A percentile compares a stretch with the other conserved stretches of the same genome.
phyloP scores from a whole-genome alignment of 2,329 filamentous ascomycete species.

The Thermothelomyces thermophilus region DNA sequence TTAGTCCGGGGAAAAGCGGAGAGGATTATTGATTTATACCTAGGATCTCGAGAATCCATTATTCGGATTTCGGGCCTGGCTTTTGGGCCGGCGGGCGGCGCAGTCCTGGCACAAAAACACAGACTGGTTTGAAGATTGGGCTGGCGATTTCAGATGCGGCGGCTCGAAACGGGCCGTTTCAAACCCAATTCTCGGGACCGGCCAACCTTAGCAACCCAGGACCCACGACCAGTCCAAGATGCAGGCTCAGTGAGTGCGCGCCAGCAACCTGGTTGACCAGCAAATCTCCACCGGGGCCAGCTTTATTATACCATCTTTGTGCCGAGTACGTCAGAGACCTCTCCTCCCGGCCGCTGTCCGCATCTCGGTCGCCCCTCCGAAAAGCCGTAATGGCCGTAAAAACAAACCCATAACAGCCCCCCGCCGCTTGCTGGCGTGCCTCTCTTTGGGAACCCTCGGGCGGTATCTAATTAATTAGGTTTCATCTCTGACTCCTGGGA shows the following conservation, averaged over 20 bases:
- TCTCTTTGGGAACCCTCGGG: too few relatives aligned
- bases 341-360: background rate
- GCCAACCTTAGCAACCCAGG: background rate
- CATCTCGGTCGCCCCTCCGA: background rate
- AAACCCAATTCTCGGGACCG: background rate
- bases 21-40: too few relatives aligned
- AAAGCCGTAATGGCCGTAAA: too few relatives aligned
- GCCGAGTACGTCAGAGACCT: background rate
- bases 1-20: too few relatives aligned
- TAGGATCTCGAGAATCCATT: too few relatives aligned
- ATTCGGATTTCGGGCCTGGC: too few relatives aligned
- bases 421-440: background rate
- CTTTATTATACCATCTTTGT: background rate
- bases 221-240: background rate
- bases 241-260: too few relatives aligned
- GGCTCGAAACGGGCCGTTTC: slow-evolving; percentile 11
- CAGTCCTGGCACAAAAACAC: background rate
- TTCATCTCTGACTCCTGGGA: background rate
- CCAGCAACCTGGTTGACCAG: too few relatives aligned
- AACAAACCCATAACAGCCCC: background rate
- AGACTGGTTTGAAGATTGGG: background rate
- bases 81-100: background rate
- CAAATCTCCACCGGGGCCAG: background rate
- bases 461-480: too few relatives aligned
- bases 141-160: slow-evolving; percentile 3